These are phyloP conservation scores for Plasmodium berghei DNA, from an alignment of 169 alveolate species.

Conservation along the genomic window DNA sequence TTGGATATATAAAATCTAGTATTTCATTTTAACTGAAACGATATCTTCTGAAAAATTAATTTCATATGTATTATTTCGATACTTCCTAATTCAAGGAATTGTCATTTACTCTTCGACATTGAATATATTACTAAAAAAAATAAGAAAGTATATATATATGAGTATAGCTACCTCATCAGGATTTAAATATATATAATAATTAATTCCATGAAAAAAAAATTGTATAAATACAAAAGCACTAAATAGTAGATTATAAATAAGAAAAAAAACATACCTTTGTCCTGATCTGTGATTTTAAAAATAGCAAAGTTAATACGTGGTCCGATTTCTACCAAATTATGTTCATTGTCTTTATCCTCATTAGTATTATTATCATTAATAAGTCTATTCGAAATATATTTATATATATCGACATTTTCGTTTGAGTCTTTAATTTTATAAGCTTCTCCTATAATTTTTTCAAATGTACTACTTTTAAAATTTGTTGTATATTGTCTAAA, in stretches of 20 bases:
- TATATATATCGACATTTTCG: constrained; percentile 25
- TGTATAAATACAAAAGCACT: not conserved
- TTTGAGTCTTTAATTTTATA: constrained; percentile 19
- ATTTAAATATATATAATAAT: no score
- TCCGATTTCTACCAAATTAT: constrained; percentile 62
- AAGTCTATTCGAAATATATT: constrained; percentile 32
- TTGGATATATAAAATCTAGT: no score
- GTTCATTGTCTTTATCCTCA: not conserved
- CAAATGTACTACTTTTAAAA: constrained; percentile 9
- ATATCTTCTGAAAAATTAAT: no score
- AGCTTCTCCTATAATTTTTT: constrained; percentile 53
- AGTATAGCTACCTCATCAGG: no score
- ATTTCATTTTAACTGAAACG: no score
- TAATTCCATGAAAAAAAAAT: not conserved
- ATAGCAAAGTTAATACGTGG: constrained; percentile 62
- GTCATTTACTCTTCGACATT: constrained; percentile 11
- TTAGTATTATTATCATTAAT: constrained; percentile 13
- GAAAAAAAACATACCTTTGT: constrained; percentile 35
- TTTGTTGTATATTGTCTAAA: constrained; percentile 69
- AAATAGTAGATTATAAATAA: not conserved
- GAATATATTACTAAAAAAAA: constrained; percentile 10
- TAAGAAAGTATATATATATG: not conserved
- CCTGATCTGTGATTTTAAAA: constrained; percentile 67
- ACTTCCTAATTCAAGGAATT: not conserved
- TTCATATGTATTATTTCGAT: no score